phyloP scores from a whole-genome alignment of 2,329 filamentous ascomycete genomes.

The Diaporthe sp. region DNA sequence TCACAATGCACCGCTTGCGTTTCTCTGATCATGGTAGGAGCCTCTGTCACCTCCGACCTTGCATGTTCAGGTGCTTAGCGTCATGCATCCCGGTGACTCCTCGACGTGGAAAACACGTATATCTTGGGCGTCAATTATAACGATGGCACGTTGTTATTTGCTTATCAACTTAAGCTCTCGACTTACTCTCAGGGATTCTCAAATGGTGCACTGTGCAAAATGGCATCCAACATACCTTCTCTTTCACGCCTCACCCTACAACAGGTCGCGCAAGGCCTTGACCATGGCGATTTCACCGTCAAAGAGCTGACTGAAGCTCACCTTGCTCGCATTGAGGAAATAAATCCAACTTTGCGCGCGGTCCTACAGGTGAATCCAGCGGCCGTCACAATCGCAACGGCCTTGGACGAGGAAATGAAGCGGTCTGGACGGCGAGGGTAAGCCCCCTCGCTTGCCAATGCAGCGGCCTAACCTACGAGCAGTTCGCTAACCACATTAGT shows the following conservation, averaged over 20 bases:
- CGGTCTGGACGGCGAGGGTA: not conserved
- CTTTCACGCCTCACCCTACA: not conserved
- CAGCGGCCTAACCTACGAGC: not conserved
- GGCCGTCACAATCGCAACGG: not conserved
- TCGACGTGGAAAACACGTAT: too few relatives aligned
- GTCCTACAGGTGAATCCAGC: not conserved
- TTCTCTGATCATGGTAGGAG: not conserved
- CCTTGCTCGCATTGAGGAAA: not conserved
- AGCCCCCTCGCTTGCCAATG: not conserved
- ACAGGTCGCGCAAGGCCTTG: not conserved
- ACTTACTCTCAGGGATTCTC: not conserved
- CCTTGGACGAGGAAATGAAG: not conserved
- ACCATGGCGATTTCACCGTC: constrained; percentile 1
- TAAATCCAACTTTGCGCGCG: not conserved
- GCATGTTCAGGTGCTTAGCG: not conserved
- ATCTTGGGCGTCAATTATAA: not conserved
- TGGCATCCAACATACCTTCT: not conserved
- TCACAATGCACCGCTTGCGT: not conserved
- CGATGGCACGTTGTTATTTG: not conserved
- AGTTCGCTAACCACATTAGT: not conserved
- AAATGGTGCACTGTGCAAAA: not conserved
- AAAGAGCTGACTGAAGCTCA: not conserved
- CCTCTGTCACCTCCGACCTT: not conserved
- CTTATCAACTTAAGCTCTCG: not conserved
- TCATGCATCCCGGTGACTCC: not conserved